Base-by-base conservation (phyloP, 2,329 filamentous ascomycete species). In the Colletotrichum gloeosporioides region DNA sequence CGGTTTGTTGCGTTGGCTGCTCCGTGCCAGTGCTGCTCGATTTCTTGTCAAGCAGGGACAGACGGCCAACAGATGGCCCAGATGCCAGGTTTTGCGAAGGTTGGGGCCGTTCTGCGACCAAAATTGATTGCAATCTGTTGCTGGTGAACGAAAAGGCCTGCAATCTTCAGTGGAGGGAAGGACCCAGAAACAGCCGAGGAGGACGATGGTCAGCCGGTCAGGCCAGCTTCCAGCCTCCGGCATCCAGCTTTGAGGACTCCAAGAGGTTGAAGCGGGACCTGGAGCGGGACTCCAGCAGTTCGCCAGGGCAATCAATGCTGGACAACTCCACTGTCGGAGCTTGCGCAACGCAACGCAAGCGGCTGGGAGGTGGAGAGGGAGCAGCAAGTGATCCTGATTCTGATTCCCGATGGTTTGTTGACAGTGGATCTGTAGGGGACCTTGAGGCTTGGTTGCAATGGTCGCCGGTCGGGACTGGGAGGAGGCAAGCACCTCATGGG, bases 151-250 rank as follows among this genome's bases (percentile, higher is more conserved):
- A 59, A n/a, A 57, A 15, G 29, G 32, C 63, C 10, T 55, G 73
- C 44, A 69, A 76, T 76, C 63, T 64, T 69, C 29, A 44, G 39
- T 76, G 39, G 32, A 76, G 73, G 73, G 73, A 76, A 73, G 57
- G 44, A 64, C 73, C 70, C 64, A 76, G 70, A 61, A 68, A 73
- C 69, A 62, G 36, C 27, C 67, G 72, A 66, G 68, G 36, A 62
- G 25, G n/a, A 70, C 9, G 25, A 32, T 44, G 63, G 68, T 66
- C 36, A 64, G 69, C 39, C 53, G 68, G 69, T 69, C 66, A 31
- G 57, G 49, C 39, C 39, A 44, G 39, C 39, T 44, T 44, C 39
- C 39, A 44, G 18, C 39, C 39, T 44, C 39, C 39, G 18, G 39
- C 39, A 44, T 44, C 9, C 39, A 44, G 39, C 39, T 44, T 44